Evolutionary conservation across 805 yeast genomes (phyloP), one percentile per base, ranked within the genome.

Genomic region (Starmerella gropengiesseri): DNA sequence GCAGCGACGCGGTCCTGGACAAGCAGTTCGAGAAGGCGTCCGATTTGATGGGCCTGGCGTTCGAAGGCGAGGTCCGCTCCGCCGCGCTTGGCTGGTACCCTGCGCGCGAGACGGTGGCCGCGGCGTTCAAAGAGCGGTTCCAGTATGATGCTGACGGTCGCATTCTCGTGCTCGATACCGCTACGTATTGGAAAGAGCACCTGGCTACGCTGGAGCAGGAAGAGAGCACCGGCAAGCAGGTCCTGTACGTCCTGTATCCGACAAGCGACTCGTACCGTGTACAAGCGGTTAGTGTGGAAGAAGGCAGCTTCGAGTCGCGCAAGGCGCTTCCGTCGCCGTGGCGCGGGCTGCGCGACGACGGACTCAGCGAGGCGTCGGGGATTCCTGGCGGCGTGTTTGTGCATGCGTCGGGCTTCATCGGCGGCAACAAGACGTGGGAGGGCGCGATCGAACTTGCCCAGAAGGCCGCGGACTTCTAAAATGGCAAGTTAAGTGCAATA

Each of bases 181-280:
- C 81, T 59, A 81, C 84, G 41, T 94, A 95, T 36, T 91, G 98
- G 98, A 87, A 86, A 61, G 95, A 85, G 58, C 97, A 91, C 60
- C 67, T 89, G 37, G 66, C 68, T 16, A 67, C 83, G 45, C 95
- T 91, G 62, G 64, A 72, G 51, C 44, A 50, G 31, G 39, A 37
- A 13, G 31, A 29, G 12, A 20, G 25, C n/a, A 21, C 29, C 9
- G 42, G 25, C 12, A 7, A 22, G 18, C 65, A 68, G 44, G 74
- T 78, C 35, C 66, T 81, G 45, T 89, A 83, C 59, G 94, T 85
- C 2, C 65, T 91, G 43, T 89, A 86, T 64, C 66, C 77, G 23
- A 95, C 87, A 57, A 70, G 79, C n/a, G 65, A 68, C 29, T 61
- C 60, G 22, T 84, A 93, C 89, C 75, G 98, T 66, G 74, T 91